phyloP scores from a whole-genome alignment of 164 flowering plant genomes.

The Dillenia suffruticosa region DNA sequence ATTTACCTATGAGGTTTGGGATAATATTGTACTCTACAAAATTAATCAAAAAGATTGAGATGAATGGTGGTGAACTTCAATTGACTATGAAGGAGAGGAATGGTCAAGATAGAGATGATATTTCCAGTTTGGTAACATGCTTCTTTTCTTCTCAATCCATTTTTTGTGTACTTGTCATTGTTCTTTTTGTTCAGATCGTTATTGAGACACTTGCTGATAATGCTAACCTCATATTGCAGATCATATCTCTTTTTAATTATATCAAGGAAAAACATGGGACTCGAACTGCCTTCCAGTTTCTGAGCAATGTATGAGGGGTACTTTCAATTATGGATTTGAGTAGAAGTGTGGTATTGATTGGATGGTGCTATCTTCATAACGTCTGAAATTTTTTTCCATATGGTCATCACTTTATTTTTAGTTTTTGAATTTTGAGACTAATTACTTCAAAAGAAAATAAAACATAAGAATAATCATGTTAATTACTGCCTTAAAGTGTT shows the following conservation, averaged over 20 bases:
- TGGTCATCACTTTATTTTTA: no score
- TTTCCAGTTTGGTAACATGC: constrained; percentile 71
- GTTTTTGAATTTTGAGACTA: no score
- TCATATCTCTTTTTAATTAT: constrained; percentile 72
- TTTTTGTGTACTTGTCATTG: not conserved
- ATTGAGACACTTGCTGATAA: constrained; percentile 9
- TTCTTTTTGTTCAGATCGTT: not conserved
- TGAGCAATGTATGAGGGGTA: constrained; percentile 62
- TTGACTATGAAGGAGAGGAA: constrained; percentile 21
- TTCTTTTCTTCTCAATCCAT: not conserved
- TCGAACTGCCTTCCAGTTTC: constrained; percentile 68
- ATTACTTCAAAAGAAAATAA: no score
- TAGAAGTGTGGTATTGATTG: no score
- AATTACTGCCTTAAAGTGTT: no score
- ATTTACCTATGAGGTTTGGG: constrained; percentile 91
- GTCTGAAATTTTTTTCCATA: no score
- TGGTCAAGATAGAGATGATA: constrained; percentile 43
- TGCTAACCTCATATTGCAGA: constrained; percentile 43
- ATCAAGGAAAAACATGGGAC: constrained; percentile 73
- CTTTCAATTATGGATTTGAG: no score
- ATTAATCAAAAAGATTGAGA: constrained; percentile 50
- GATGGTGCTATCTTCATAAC: no score
- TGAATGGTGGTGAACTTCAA: constrained; percentile 39
- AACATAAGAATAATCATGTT: no score
- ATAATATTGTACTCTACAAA: constrained; percentile 71